These are phyloP conservation scores for Citrus hindsii DNA, from an alignment of 345 rosid genomes.

Conservation along the genomic window DNA sequence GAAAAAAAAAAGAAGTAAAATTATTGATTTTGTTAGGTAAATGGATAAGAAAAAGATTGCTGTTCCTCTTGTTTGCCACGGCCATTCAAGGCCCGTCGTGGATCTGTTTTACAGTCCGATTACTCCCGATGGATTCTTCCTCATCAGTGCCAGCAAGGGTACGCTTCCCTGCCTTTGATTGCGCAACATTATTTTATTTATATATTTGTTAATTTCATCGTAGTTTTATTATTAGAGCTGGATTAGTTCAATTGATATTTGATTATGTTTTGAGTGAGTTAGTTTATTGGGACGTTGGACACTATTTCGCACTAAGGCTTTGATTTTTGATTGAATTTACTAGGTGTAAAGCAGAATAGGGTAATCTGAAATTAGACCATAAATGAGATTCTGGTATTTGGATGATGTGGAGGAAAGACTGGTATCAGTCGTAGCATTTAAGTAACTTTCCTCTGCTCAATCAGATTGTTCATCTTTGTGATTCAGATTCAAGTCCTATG, in stretches of 20 bases:
- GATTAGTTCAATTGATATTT: background rate
- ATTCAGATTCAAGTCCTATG: slow-evolving; percentile 43
- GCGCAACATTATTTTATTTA: no score
- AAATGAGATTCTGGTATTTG: background rate
- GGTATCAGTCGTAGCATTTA: background rate
- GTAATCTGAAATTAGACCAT: background rate
- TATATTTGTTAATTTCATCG: background rate
- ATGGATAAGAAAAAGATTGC: slow-evolving; percentile 57
- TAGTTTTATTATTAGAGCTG: background rate
- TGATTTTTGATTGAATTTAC: background rate
- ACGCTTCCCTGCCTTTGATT: background rate
- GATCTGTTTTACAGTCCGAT: slow-evolving; percentile 72
- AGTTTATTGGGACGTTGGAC: background rate
- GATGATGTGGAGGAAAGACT: background rate
- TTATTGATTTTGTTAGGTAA: background rate
- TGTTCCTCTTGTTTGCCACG: slow-evolving; percentile 77
- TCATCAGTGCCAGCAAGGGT: slow-evolving; percentile 89
- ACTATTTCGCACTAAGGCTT: background rate
- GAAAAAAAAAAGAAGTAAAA: background rate
- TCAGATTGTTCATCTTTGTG: background rate
- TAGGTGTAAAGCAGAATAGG: background rate
- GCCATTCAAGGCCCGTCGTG: slow-evolving; percentile 85
- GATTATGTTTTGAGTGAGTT: background rate
- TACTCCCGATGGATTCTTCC: slow-evolving; percentile 84
- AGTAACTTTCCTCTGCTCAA: background rate